Evolutionary conservation across 2,329 filamentous ascomycete genomes (phyloP).

Genomic region (Ophiocordyceps sinensis): DNA sequence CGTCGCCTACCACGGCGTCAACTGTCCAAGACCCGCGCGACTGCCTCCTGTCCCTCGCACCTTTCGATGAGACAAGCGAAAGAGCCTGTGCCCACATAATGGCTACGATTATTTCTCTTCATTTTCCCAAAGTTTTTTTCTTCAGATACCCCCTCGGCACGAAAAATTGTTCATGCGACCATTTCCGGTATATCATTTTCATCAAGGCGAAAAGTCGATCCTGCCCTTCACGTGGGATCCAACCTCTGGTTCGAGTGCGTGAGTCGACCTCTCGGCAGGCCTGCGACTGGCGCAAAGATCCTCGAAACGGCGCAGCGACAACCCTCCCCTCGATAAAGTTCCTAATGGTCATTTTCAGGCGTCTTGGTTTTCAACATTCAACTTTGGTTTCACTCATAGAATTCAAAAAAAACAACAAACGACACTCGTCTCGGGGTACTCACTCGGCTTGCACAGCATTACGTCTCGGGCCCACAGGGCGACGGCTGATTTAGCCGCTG

Average conservation of each 20-base stretch:
- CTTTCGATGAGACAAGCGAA: constrained; percentile 2
- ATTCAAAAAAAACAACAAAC: neutral
- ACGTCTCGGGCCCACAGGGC: too few relatives aligned
- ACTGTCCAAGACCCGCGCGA: too few relatives aligned
- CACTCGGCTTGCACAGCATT: constrained; percentile 7
- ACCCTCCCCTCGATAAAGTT: constrained; percentile 11
- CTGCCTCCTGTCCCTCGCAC: neutral
- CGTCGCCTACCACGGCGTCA: too few relatives aligned
- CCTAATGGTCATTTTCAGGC: constrained; percentile 20
- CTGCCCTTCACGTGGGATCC: too few relatives aligned
- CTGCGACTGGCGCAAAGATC: too few relatives aligned
- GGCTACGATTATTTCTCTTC: constrained; percentile 18
- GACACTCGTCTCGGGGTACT: constrained; percentile 5
- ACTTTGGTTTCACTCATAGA: constrained; percentile 1
- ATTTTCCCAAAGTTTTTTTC: constrained; percentile 18
- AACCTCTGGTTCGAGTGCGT: too few relatives aligned
- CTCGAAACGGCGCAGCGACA: too few relatives aligned
- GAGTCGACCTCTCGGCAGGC: too few relatives aligned
- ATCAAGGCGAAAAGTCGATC: neutral
- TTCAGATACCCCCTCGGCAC: constrained; percentile 25
- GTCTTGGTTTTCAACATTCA: constrained; percentile 5
- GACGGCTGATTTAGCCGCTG: too few relatives aligned
- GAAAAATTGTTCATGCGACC: constrained; percentile 18
- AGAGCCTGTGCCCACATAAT: constrained; percentile 11
- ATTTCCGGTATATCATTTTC: constrained; percentile 8